Base-by-base conservation (phyloP, 2,329 filamentous ascomycete species). In the Aureobasidium musti region DNA sequence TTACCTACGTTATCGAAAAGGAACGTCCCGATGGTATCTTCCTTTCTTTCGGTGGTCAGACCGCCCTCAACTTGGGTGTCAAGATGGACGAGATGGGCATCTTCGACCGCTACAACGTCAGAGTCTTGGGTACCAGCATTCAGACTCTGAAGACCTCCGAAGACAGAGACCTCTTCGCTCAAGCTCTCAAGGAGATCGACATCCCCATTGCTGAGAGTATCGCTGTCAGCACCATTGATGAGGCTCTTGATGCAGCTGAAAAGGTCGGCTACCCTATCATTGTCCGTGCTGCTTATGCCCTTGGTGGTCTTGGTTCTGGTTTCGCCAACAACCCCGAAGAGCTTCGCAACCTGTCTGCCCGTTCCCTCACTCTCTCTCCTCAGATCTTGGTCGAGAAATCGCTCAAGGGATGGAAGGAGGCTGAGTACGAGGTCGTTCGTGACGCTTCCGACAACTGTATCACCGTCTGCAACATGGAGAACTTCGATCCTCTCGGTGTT, bases 401-500 rank as follows among this genome's bases (percentile, higher is more conserved):
- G 63, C 87, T 99, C 73, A 98, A 97, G 84, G 95, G 95, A 79
- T 99, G 95, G 95, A 99, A 99, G 82, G 95, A 99, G 80, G 90
- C 97, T 60, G 95, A 99, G 80, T 99, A 98, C 76, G 95, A 98
- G 80, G 95, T 98, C 67, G 95, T 98, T 69, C 91, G 95, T 73
- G 95, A 99, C 79, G 94, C 92, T 64, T 89, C 91, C 78, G 96
- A 98, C 85, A 99, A 99, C 86, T 98, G 95, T 79, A 98, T 98
- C 75, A 98, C 94, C 3, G 94, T 98, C 73, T 98, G 94, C 85
- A 98, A 96, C 82, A 96, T 96, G 91, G 92, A 96, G 80, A 98
- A 98, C 85, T 98, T 98, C 74, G 95, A 98, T 76, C 95, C 95
- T 71, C 87, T 99, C 43, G 95, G 95, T 75, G 96, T 97, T 66